phyloP scores from a whole-genome alignment of 2,329 filamentous ascomycete species.

The Magnaporthiopsis incrustans region DNA sequence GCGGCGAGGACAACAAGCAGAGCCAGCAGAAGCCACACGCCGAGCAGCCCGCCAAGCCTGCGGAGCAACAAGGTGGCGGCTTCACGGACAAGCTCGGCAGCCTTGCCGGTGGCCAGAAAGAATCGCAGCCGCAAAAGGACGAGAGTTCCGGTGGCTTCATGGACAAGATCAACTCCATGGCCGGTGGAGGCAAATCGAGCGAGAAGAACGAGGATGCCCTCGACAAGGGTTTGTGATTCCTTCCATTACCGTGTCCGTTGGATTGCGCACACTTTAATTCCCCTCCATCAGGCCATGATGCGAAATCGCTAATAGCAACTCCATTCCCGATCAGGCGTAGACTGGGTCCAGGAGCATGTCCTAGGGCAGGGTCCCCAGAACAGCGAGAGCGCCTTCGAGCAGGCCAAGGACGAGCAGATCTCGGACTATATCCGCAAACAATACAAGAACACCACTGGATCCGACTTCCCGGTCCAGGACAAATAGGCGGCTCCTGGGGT shows the following conservation, averaged over 20 bases:
- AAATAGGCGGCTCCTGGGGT: slow-evolving; percentile 44
- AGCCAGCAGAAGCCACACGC: slow-evolving; percentile 19
- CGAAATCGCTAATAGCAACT: not conserved
- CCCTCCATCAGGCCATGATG: not conserved
- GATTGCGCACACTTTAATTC: too few relatives aligned
- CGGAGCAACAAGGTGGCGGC: not conserved
- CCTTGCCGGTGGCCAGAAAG: slow-evolving; percentile 10
- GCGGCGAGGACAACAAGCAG: slow-evolving; percentile 31
- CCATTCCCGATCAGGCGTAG: slow-evolving; percentile 49
- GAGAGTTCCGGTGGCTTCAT: slow-evolving; percentile 47
- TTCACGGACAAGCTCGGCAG: slow-evolving; percentile 5
- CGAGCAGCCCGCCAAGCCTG: slow-evolving; percentile 10
- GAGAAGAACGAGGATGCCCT: slow-evolving; percentile 80
- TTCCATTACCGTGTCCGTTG: not conserved
- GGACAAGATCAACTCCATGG: slow-evolving; percentile 62
- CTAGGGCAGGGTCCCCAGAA: slow-evolving; percentile 61
- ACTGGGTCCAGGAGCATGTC: slow-evolving; percentile 69
- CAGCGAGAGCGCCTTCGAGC: slow-evolving; percentile 67
- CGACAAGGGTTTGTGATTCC: slow-evolving; percentile 57
- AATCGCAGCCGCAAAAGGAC: slow-evolving; percentile 19
- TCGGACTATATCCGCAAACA: slow-evolving; percentile 61
- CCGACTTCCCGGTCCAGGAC: slow-evolving; percentile 61
- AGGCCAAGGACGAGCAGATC: slow-evolving; percentile 77
- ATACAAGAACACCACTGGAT: slow-evolving; percentile 63
- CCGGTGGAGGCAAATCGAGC: slow-evolving; percentile 63